A percentile compares a stretch with the other conserved stretches of the same genome.
Evolutionary conservation across 192 early-diverging fungal species (phyloP).

Genomic region (Umbelopsis sp.): DNA sequence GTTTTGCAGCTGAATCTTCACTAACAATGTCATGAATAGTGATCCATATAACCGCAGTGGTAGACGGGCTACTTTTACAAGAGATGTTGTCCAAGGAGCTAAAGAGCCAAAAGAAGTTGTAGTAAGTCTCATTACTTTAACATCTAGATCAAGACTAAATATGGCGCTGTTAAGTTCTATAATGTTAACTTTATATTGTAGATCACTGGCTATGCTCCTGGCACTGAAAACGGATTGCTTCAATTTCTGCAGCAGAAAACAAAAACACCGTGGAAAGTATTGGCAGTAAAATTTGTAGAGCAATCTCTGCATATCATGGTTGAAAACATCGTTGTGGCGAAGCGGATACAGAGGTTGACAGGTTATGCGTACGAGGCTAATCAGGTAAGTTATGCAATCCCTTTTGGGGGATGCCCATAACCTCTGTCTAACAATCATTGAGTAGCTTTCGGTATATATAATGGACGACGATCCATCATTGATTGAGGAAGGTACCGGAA

Average conservation of each 20-base stretch:
- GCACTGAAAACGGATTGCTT: background rate
- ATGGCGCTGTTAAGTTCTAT: no score
- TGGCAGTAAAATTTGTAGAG: background rate
- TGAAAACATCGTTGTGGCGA: constrained; percentile 4
- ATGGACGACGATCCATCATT: constrained; percentile 4
- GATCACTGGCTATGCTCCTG: background rate
- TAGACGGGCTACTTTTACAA: background rate
- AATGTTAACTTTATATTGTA: background rate
- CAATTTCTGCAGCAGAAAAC: background rate
- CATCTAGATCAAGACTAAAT: background rate
- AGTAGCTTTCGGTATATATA: constrained; percentile 1
- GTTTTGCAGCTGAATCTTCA: background rate
- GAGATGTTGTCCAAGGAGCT: constrained; percentile 17
- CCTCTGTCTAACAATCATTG: background rate
- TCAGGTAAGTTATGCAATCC: background rate
- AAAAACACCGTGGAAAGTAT: background rate
- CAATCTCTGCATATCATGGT: constrained; percentile 12
- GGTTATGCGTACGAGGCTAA: background rate
- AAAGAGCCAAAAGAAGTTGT: constrained; percentile 19
- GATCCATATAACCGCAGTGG: constrained; percentile 9
- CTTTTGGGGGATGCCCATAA: background rate
- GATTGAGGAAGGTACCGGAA: constrained; percentile 14
- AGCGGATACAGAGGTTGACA: background rate
- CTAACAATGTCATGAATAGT: background rate
- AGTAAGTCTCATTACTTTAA: background rate